These are phyloP conservation scores for Aurifilum marmelostoma DNA, from an alignment of 2,329 filamentous ascomycete genomes.

Conservation along the genomic window DNA sequence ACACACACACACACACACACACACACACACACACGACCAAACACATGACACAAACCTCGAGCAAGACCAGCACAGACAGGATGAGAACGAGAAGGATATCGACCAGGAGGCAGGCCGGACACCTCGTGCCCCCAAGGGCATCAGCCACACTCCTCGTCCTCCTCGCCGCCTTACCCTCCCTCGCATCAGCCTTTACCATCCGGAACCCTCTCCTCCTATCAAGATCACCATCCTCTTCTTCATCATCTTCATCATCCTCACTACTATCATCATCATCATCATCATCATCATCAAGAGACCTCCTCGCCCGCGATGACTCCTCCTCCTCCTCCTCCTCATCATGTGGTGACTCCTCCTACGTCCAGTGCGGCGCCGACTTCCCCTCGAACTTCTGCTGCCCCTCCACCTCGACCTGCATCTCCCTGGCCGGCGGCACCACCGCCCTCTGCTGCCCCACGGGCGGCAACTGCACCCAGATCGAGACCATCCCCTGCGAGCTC, in stretches of 20 bases:
- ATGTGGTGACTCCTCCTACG: constrained; percentile 39
- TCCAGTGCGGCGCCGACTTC: constrained; percentile 56
- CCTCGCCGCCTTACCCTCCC: constrained; percentile 22
- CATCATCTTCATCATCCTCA: constrained; percentile 2
- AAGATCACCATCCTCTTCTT: not conserved
- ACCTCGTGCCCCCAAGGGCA: constrained; percentile 16
- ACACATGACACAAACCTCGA: too few relatives aligned
- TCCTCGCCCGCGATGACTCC: constrained; percentile 21
- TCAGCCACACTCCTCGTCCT: constrained; percentile 21
- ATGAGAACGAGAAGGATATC: constrained; percentile 8
- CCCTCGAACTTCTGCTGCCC: constrained; percentile 71
- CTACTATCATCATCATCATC: constrained; percentile 5
- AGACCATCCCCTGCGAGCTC: constrained; percentile 67
- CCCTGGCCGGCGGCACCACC: constrained; percentile 67
- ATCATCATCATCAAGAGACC: constrained; percentile 6
- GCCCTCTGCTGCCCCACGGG: constrained; percentile 71
- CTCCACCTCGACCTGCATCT: constrained; percentile 55
- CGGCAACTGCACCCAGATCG: constrained; percentile 61
- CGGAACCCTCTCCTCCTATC: constrained; percentile 2
- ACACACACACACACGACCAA: too few relatives aligned
- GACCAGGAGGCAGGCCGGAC: constrained; percentile 19
- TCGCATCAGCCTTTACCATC: constrained; percentile 25
- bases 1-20: constrained; percentile 7
- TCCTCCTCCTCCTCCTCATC: too few relatives aligned
- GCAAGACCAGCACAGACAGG: not conserved